phyloP scores from a whole-genome alignment of 176 grass and related monocot genomes.

The Rhipidocladum racemiflorum region DNA sequence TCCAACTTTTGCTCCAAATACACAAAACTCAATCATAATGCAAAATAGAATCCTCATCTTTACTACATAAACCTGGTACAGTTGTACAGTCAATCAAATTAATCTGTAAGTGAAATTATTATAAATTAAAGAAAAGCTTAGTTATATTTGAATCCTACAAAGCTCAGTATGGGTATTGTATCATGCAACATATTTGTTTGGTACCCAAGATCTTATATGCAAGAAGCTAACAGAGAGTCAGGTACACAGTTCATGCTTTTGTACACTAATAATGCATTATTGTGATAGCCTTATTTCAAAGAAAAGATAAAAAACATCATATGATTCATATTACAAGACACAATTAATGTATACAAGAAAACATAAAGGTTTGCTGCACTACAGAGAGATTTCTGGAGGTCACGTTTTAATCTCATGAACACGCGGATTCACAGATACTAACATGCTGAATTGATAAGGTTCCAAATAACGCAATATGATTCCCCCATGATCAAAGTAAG shows the following conservation, averaged over 20 bases:
- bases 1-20: not conserved
- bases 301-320: not conserved
- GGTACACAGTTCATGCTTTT: not conserved
- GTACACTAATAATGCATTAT: not conserved
- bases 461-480: slow-evolving; percentile 46
- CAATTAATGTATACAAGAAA: not conserved
- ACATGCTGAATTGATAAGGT: slow-evolving; percentile 31
- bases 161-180: not conserved
- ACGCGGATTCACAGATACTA: not conserved
- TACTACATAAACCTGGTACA: not conserved
- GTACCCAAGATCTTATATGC: no score
- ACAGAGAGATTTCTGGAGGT: not conserved
- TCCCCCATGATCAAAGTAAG: slow-evolving; percentile 49
- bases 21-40: not conserved
- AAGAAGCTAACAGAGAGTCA: no score
- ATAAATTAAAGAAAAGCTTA: not conserved
- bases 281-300: not conserved
- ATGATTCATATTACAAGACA: not conserved
- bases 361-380: not conserved
- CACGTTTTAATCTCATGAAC: not conserved
- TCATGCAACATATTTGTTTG: not conserved
- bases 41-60: not conserved
- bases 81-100: not conserved
- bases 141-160: not conserved
- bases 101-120: not conserved